Evolutionary conservation across 306 rosid species (phyloP).

Genomic region (Fragaria ananassa): DNA sequence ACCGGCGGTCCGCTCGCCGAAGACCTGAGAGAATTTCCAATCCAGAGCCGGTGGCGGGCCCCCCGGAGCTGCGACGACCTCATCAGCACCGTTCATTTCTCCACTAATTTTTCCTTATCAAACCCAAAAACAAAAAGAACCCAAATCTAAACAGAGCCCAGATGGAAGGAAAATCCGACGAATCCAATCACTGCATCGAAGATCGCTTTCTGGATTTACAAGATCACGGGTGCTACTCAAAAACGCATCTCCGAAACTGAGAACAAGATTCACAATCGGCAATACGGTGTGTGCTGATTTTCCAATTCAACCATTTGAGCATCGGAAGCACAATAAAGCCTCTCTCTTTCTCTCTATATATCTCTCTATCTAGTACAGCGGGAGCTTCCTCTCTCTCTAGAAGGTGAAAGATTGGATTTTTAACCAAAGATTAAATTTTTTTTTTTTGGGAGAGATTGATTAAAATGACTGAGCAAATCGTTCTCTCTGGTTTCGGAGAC

Average conservation of each 20-base stretch:
- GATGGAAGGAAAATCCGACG: slow-evolving; percentile 27
- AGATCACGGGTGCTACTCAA: slow-evolving; percentile 47
- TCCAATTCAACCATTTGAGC: slow-evolving; percentile 64
- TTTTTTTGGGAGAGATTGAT: slow-evolving; percentile 17
- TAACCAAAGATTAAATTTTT: background rate
- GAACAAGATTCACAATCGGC: slow-evolving; percentile 23
- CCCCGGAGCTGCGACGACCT: slow-evolving; percentile 71
- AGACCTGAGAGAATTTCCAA: slow-evolving; percentile 99
- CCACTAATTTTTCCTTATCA: background rate
- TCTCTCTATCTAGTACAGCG: slow-evolving; percentile 19
- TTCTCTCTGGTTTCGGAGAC: slow-evolving; percentile 49
- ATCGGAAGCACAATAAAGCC: slow-evolving; percentile 20
- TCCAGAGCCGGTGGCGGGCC: slow-evolving; percentile 74
- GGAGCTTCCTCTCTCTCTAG: slow-evolving; percentile 50
- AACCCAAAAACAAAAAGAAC: background rate
- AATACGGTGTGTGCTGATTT: slow-evolving; percentile 42
- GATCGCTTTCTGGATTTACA: slow-evolving; percentile 58
- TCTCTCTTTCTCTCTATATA: slow-evolving; percentile 22
- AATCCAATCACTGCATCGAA: slow-evolving; percentile 63
- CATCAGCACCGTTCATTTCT: slow-evolving; percentile 90
- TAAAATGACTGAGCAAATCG: slow-evolving; percentile 52
- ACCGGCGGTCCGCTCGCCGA: slow-evolving; percentile 96
- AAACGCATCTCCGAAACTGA: slow-evolving; percentile 37
- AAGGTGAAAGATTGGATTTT: slow-evolving; percentile 58
- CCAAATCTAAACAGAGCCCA: slow-evolving; percentile 43